phyloP scores from a whole-genome alignment of 148 eudicot genomes.

The Rhododendron kiyosumense region DNA sequence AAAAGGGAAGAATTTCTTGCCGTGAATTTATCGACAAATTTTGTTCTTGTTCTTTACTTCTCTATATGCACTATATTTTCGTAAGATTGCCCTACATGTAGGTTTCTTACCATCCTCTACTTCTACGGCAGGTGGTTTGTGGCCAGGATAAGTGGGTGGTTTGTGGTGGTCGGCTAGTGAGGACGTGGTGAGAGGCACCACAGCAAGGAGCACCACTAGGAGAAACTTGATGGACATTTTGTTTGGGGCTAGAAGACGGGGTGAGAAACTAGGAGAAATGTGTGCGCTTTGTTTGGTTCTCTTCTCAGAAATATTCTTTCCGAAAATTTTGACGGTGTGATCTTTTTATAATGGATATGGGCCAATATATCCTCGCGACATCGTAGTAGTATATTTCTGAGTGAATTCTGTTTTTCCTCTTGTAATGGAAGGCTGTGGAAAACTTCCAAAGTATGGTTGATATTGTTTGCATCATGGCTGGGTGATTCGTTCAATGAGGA shows the following conservation, averaged over 20 bases:
- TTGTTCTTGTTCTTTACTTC: too few species aligned
- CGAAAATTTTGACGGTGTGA: background rate
- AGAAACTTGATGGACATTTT: constrained; percentile 3
- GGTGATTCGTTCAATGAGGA: too few species aligned
- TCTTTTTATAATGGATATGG: background rate
- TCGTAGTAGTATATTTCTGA: background rate
- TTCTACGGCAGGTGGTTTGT: background rate
- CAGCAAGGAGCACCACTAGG: background rate
- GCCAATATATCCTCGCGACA: background rate
- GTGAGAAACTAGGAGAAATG: background rate
- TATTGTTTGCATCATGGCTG: too few species aligned
- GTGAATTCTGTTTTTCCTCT: too few species aligned
- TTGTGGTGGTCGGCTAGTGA: constrained; percentile 4
- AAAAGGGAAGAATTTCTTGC: too few species aligned
- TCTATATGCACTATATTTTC: too few species aligned
- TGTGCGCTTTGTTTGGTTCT: too few species aligned
- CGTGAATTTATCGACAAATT: too few species aligned
- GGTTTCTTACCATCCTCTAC: background rate
- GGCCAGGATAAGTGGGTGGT: background rate
- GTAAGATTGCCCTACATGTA: background rate
- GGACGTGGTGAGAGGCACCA: constrained; percentile 8
- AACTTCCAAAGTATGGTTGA: too few species aligned
- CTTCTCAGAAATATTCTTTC: too few species aligned
- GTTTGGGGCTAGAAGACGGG: background rate
- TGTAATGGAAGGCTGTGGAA: background rate